phyloP scores from a whole-genome alignment of 2,329 filamentous ascomycete species.

The Paraphaeosphaeria minitans region DNA sequence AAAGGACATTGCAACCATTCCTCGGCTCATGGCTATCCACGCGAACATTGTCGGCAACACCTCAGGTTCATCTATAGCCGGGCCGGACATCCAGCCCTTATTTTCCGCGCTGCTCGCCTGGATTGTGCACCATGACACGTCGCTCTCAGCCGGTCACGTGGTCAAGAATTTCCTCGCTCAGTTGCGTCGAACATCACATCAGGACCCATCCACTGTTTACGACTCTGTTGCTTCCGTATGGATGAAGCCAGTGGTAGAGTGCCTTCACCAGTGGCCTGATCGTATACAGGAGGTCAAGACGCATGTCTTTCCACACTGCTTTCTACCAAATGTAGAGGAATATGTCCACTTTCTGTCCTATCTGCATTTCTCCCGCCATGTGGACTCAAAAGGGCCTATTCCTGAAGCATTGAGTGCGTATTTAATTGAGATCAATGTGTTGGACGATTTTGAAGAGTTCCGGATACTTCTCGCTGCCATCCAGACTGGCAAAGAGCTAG shows the following conservation, averaged over 20 bases:
- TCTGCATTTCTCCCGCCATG: conserved; percentile 42
- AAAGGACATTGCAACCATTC: conserved; percentile 60
- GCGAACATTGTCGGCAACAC: conserved; percentile 15
- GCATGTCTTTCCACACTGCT: conserved; percentile 55
- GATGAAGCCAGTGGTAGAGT: conserved; percentile 45
- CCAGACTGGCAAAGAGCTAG: conserved; percentile 54
- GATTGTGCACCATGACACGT: conserved; percentile 48
- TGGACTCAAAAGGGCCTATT: conserved; percentile 25
- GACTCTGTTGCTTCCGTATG: conserved; percentile 37
- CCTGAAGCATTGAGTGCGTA: conserved; percentile 20
- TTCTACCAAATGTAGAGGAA: conserved; percentile 47
- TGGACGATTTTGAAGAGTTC: conserved; percentile 35
- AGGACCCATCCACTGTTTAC: conserved; percentile 6
- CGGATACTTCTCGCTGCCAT: conserved; percentile 47
- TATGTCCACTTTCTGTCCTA: conserved; percentile 49
- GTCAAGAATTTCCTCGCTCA: conserved; percentile 42
- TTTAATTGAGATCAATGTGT: conserved; percentile 11
- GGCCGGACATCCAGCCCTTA: conserved; percentile 23
- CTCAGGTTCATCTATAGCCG: background rate
- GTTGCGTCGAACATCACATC: conserved; percentile 26
- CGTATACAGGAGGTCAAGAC: conserved; percentile 49
- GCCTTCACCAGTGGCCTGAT: conserved; percentile 41
- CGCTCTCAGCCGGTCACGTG: conserved; percentile 46
- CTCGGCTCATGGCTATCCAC: conserved; percentile 49
- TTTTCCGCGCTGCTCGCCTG: conserved; percentile 40